Conservation (phyloP, 345 rosid genomes). For the Camelina hispida region DNA sequence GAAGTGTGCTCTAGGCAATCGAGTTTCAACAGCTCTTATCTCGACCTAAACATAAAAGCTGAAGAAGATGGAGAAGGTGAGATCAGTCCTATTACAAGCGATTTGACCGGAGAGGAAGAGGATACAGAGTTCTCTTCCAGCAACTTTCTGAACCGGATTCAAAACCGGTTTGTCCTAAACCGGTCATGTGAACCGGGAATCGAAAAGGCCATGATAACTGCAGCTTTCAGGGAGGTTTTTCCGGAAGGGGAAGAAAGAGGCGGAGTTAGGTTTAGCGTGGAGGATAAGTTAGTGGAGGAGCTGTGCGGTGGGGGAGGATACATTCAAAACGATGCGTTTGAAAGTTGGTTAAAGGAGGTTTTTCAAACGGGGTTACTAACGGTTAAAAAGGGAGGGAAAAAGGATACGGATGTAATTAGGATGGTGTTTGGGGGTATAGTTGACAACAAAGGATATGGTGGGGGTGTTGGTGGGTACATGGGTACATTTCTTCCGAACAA, state of each 20-base stretch:
- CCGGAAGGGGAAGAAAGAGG: constrained; percentile 51
- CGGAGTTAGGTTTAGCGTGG: constrained; percentile 62
- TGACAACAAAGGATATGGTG: constrained; percentile 48
- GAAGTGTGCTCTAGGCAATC: constrained; percentile 56
- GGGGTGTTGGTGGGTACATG: constrained; percentile 49
- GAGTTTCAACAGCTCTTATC: constrained; percentile 55
- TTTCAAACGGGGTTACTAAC: constrained; percentile 58
- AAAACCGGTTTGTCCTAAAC: constrained; percentile 60
- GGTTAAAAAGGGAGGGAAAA: constrained; percentile 46
- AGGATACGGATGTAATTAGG: constrained; percentile 52
- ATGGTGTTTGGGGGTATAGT: constrained; percentile 52
- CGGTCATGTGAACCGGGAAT: constrained; percentile 42
- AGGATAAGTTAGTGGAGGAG: constrained; percentile 67
- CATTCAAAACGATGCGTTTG: constrained; percentile 57
- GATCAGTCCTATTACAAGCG: constrained; percentile 72
- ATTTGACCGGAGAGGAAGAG: constrained; percentile 67
- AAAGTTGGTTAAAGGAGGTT: constrained; percentile 72
- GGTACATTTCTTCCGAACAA: constrained; percentile 51
- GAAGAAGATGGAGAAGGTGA: constrained; percentile 54
- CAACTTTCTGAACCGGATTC: constrained; percentile 60
- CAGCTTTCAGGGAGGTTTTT: constrained; percentile 50
- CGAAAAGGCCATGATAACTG: constrained; percentile 45
- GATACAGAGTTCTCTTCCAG: constrained; percentile 36
- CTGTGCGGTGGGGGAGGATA: constrained; percentile 24
- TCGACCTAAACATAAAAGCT: constrained; percentile 78